phyloP scores from a whole-genome alignment of 2,329 filamentous ascomycete species.

The Fusarium chaquense region DNA sequence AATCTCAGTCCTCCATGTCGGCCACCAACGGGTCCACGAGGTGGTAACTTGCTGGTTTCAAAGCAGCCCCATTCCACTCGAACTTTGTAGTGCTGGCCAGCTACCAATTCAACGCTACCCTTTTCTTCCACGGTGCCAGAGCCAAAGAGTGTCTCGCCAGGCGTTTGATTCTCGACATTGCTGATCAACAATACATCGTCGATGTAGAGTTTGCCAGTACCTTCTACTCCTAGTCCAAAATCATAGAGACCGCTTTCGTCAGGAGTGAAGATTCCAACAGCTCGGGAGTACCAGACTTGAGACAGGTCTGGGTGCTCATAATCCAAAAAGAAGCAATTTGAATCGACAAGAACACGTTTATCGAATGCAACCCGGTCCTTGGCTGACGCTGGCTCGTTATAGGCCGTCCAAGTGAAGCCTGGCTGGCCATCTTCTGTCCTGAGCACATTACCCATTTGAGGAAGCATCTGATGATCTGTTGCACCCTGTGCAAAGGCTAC shows the following conservation, averaged over 20 bases:
- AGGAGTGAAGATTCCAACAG: background rate
- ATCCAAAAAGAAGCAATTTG: background rate
- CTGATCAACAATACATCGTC: background rate
- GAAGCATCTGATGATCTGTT: background rate
- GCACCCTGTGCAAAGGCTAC: background rate
- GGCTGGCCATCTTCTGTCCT: background rate
- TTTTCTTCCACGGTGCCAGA: background rate
- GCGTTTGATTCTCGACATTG: background rate
- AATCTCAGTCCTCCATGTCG: background rate
- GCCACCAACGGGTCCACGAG: background rate
- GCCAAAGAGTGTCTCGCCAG: background rate
- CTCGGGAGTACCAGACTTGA: background rate
- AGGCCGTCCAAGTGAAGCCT: background rate
- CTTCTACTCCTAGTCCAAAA: background rate
- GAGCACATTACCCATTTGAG: background rate
- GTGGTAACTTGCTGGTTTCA: background rate
- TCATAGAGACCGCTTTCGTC: background rate
- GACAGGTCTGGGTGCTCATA: background rate
- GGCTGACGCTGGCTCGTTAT: background rate
- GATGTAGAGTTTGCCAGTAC: background rate
- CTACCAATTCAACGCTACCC: background rate
- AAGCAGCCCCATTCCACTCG: background rate
- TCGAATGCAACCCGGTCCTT: background rate
- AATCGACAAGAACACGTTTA: background rate
- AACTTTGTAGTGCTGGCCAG: background rate